phyloP scores from a whole-genome alignment of 2,329 filamentous ascomycete species.

The Eurotiales sp. region DNA sequence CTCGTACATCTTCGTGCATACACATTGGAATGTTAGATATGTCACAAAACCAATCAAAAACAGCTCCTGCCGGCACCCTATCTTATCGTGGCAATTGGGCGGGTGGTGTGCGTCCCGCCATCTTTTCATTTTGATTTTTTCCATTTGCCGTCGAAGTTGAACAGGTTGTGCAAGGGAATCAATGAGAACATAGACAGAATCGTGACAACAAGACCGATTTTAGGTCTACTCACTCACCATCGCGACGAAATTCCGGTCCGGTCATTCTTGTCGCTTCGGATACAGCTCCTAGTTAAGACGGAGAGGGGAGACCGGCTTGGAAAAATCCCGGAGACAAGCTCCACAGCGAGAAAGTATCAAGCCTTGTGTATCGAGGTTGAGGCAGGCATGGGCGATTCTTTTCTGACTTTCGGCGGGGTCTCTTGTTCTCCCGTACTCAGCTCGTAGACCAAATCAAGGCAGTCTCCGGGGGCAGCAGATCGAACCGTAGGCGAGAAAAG shows the following conservation, averaged over 20 bases:
- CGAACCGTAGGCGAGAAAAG: not conserved
- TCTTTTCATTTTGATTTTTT: too few species aligned
- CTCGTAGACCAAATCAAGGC: too few species aligned
- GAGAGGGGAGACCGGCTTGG: not conserved
- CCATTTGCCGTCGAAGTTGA: not conserved
- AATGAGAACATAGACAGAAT: constrained; percentile 9
- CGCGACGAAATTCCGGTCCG: constrained; percentile 32
- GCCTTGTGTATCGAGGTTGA: constrained; percentile 14
- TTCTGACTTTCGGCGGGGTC: not conserved
- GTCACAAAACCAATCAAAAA: constrained; percentile 11
- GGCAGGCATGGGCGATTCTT: constrained; percentile 13
- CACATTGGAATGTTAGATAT: constrained; percentile 13
- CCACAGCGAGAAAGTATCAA: constrained; percentile 17
- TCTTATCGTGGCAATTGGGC: constrained; percentile 8
- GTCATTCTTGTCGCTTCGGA: constrained; percentile 22
- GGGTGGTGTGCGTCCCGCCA: not conserved
- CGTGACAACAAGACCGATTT: not conserved
- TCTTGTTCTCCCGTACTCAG: constrained; percentile 10
- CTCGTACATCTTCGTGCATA: constrained; percentile 6
- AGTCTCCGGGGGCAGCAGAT: too few species aligned
- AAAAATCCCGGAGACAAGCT: constrained; percentile 19
- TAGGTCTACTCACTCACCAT: constrained; percentile 38
- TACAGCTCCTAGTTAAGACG: constrained; percentile 7
- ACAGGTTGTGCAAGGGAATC: not conserved
- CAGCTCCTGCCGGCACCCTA: constrained; percentile 1